Conservation (phyloP, 352 stramenopile species). For the Phytophthora cajani region DNA sequence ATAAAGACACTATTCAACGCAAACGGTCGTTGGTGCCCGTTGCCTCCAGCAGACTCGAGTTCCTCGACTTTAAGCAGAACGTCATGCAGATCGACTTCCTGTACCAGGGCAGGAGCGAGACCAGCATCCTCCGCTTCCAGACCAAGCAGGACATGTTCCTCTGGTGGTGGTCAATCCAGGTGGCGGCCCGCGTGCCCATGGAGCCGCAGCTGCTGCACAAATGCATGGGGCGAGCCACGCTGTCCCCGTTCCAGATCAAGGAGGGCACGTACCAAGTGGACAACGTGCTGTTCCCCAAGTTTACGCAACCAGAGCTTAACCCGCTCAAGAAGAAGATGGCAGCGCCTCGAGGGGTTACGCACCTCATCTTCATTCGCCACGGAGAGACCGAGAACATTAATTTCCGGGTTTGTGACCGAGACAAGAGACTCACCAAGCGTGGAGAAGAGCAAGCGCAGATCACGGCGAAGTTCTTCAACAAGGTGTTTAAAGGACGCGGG, state of each 20-base stretch:
- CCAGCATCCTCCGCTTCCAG: conserved; percentile 51
- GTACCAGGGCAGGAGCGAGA: conserved; percentile 59
- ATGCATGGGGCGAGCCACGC: conserved; percentile 48
- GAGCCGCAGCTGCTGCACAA: conserved; percentile 57
- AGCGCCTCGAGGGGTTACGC: conserved; percentile 46
- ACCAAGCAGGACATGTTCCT: conserved; percentile 70
- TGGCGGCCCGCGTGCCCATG: conserved; percentile 55
- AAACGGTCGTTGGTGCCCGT: conserved; percentile 68
- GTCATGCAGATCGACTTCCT: conserved; percentile 66
- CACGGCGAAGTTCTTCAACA: conserved; percentile 56
- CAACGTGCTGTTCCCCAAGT: conserved; percentile 69
- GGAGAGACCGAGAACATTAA: conserved; percentile 87
- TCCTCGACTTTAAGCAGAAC: conserved; percentile 61
- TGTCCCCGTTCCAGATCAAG: conserved; percentile 61
- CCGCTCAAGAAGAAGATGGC: conserved; percentile 25
- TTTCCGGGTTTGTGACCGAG: conserved; percentile 73
- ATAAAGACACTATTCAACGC: conserved; percentile 56
- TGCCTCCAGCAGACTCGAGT: conserved; percentile 45
- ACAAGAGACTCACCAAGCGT: conserved; percentile 73
- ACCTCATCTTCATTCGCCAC: conserved; percentile 78
- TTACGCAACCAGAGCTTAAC: conserved; percentile 28
- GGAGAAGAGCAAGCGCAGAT: conserved; percentile 64
- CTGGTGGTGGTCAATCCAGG: conserved; percentile 82
- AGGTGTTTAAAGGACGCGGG: conserved; percentile 56
- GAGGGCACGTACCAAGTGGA: conserved; percentile 58